phyloP scores from a whole-genome alignment of 768 basidiomycete species.

The Multifurca ochricompacta region DNA sequence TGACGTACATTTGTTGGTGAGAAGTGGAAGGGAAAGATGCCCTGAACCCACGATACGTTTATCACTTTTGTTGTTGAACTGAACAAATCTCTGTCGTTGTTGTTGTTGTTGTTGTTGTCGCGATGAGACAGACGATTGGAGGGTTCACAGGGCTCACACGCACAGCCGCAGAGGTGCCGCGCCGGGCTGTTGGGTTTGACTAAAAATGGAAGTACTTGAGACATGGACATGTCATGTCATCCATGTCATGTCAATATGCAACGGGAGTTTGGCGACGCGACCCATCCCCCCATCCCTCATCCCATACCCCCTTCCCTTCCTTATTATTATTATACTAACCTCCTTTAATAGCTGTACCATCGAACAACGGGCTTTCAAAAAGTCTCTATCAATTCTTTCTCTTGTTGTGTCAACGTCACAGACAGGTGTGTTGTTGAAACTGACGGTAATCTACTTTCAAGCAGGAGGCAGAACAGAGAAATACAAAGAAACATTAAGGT shows the following conservation, averaged over 20 bases:
- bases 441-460: constrained; percentile 19
- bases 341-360: too few relatives aligned
- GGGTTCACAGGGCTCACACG: not conserved
- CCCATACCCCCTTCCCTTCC: not conserved
- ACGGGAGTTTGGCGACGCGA: constrained; percentile 12
- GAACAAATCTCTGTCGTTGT: too few relatives aligned
- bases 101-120: too few relatives aligned
- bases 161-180: too few relatives aligned
- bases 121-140: too few relatives aligned
- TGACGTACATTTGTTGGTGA: constrained; percentile 15
- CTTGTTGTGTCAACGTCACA: too few relatives aligned
- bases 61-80: too few relatives aligned
- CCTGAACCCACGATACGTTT: too few relatives aligned
- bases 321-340: not conserved
- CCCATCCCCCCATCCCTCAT: too few relatives aligned
- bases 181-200: constrained; percentile 8
- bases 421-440: not conserved
- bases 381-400: constrained; percentile 6
- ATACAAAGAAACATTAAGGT: constrained; percentile 16
- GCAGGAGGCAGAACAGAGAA: too few relatives aligned
- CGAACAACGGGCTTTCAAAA: not conserved
- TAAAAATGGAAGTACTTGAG: not conserved
- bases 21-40: not conserved
- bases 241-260: not conserved
- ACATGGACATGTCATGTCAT: constrained; percentile 12